These are phyloP conservation scores for Holtermannia corniformis DNA, from an alignment of 768 basidiomycete species.

Conservation along the genomic window DNA sequence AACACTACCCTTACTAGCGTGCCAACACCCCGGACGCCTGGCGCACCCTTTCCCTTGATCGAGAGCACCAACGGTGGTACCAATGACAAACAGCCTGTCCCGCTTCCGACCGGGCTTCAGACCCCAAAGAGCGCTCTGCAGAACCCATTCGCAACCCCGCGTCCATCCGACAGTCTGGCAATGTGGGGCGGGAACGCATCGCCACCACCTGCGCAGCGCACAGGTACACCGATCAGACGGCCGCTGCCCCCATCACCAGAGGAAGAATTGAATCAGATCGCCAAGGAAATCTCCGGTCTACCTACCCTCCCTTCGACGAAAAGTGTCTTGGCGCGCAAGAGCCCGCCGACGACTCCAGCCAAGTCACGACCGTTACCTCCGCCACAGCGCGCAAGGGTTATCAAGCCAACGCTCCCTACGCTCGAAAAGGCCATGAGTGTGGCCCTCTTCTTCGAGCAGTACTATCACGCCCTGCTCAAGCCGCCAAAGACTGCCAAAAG, in stretches of 20 bases:
- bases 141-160: slow-evolving; percentile 13
- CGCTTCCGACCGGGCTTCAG: slow-evolving; percentile 3
- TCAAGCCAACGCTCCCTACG: slow-evolving; percentile 79
- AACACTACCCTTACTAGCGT: slow-evolving; percentile 13
- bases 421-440: slow-evolving; percentile 88
- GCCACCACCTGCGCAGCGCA: slow-evolving; percentile 2
- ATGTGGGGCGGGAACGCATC: slow-evolving; percentile 13
- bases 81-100: slow-evolving; percentile 23
- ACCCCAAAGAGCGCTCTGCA: slow-evolving; percentile 11
- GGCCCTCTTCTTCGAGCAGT: slow-evolving; percentile 67
- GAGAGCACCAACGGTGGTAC: slow-evolving; percentile 14
- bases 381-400: slow-evolving; percentile 38
- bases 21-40: not conserved
- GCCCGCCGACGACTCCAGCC: not conserved
- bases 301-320: not conserved
- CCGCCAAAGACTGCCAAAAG: slow-evolving; percentile 39
- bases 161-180: not conserved
- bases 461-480: slow-evolving; percentile 39
- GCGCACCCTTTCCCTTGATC: slow-evolving; percentile 7
- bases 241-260: not conserved
- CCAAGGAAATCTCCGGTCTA: not conserved
- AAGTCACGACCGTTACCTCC: not conserved
- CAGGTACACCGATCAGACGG: not conserved
- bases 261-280: not conserved
- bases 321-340: not conserved